These are phyloP conservation scores for Hygrophoropsis aurantiaca DNA, from an alignment of 768 basidiomycete species.

Conservation along the genomic window DNA sequence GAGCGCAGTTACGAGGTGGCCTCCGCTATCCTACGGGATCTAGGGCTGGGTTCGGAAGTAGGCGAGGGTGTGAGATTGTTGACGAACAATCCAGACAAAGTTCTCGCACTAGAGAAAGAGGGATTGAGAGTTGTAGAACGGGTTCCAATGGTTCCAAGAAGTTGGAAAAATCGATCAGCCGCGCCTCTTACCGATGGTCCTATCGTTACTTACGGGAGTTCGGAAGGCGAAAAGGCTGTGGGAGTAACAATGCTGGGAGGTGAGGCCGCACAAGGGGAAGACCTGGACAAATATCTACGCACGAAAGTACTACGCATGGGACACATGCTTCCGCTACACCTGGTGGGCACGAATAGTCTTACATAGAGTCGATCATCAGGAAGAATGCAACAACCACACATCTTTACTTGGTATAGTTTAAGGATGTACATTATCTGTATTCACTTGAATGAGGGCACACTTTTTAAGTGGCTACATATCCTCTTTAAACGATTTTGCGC, in stretches of 20 bases:
- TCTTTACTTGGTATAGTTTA: too few species aligned
- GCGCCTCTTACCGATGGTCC: constrained; percentile 2
- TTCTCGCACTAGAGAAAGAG: constrained; percentile 81
- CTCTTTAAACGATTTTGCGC: too few species aligned
- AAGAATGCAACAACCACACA: too few species aligned
- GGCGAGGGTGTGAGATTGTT: constrained; percentile 71
- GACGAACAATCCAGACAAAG: constrained; percentile 99
- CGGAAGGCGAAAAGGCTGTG: constrained; percentile 39
- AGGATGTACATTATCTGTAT: too few species aligned
- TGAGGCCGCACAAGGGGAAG: constrained; percentile 72
- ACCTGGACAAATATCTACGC: constrained; percentile 91
- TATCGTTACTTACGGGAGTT: constrained; percentile 14
- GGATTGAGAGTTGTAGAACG: constrained; percentile 79
- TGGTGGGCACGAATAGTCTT: background rate
- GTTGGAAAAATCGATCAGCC: constrained; percentile 55
- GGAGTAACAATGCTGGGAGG: constrained; percentile 85
- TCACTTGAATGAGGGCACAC: too few species aligned
- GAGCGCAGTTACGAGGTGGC: constrained; percentile 93
- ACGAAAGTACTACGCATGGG: constrained; percentile 99
- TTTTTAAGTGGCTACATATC: too few species aligned
- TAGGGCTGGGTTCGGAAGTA: constrained; percentile 64
- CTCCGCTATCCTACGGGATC: constrained; percentile 83
- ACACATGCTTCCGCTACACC: constrained; percentile 71
- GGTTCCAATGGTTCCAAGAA: constrained; percentile 91
- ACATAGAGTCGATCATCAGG: too few species aligned